A percentile compares a stretch with the other conserved stretches of the same genome.
These are phyloP conservation scores for Leptographium galeiforme DNA, from an alignment of 2,329 filamentous ascomycete genomes.

Conservation along the genomic window DNA sequence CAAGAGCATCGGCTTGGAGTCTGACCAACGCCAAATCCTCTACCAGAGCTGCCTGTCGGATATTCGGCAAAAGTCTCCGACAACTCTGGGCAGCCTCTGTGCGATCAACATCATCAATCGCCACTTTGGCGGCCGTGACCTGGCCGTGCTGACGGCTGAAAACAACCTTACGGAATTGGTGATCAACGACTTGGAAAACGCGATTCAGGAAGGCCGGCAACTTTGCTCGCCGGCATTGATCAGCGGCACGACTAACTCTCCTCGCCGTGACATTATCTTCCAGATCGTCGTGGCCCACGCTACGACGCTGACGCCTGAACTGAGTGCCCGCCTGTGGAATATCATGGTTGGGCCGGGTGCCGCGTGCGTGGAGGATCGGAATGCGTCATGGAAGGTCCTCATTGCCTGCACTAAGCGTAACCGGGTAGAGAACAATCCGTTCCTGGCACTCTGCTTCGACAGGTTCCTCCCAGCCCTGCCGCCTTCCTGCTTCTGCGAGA, in stretches of 20 bases:
- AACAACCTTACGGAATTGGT: slow-evolving; percentile 48
- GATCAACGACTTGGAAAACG: slow-evolving; percentile 50
- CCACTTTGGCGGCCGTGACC: slow-evolving; percentile 31
- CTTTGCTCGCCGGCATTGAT: slow-evolving; percentile 30
- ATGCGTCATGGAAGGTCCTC: slow-evolving; percentile 56
- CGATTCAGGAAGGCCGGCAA: slow-evolving; percentile 27
- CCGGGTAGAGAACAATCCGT: slow-evolving; percentile 42
- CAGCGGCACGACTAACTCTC: slow-evolving; percentile 33
- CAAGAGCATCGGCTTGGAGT: slow-evolving; percentile 34
- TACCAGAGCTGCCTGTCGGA: slow-evolving; percentile 56
- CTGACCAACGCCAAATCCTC: slow-evolving; percentile 44
- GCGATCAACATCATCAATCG: slow-evolving; percentile 41
- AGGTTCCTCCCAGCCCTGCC: slow-evolving; percentile 44
- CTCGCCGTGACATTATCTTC: slow-evolving; percentile 43
- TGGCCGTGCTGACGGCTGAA: slow-evolving; percentile 44
- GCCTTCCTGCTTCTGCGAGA: slow-evolving; percentile 43
- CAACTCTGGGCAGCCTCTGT: slow-evolving; percentile 60
- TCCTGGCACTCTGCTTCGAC: slow-evolving; percentile 38
- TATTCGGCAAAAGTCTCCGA: slow-evolving; percentile 47
- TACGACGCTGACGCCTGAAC: slow-evolving; percentile 44
- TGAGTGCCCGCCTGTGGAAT: slow-evolving; percentile 57
- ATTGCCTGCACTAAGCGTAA: slow-evolving; percentile 29
- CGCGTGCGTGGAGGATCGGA: slow-evolving; percentile 45
- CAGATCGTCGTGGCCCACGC: slow-evolving; percentile 44
- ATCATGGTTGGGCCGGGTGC: slow-evolving; percentile 54